Evolutionary conservation across 176 grass and related monocot species (phyloP).

Genomic region (Ampelocalamus luodianensis): DNA sequence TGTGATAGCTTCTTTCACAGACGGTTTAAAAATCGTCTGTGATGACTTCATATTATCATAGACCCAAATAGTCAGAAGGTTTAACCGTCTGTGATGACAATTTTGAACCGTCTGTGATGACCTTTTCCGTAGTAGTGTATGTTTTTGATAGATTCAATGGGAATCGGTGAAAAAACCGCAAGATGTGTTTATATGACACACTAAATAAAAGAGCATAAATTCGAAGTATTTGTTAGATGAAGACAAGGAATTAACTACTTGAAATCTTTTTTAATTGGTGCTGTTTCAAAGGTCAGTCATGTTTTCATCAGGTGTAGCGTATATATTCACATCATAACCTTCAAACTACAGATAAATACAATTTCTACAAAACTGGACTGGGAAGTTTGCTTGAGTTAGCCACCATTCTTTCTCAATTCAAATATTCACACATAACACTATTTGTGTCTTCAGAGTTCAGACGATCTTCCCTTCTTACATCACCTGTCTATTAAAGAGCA

Average conservation of each 20-base stretch:
- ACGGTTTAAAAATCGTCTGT: no score
- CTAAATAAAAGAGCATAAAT: not conserved
- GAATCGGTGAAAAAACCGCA: not conserved
- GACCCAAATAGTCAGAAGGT: no score
- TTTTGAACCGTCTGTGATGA: no score
- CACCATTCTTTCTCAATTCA: not conserved
- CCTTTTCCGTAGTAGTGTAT: no score
- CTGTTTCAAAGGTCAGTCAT: not conserved
- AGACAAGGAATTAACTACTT: not conserved
- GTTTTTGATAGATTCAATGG: not conserved
- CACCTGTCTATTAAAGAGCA: constrained; percentile 37
- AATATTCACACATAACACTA: not conserved
- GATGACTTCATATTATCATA: no score
- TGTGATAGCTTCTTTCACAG: no score
- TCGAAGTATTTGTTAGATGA: not conserved
- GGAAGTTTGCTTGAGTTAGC: not conserved
- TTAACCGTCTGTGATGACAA: no score
- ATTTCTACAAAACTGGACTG: not conserved
- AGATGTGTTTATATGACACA: not conserved
- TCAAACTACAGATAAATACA: not conserved
- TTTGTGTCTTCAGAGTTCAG: not conserved
- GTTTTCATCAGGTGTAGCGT: not conserved
- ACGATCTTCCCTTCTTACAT: constrained; percentile 21
- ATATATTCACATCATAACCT: not conserved
- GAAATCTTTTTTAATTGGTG: not conserved